Percentiles rank a stretch among this genome's conserved stretches.
Evolutionary conservation across 306 rosid species (phyloP).

Genomic region (Medicago arabica): DNA sequence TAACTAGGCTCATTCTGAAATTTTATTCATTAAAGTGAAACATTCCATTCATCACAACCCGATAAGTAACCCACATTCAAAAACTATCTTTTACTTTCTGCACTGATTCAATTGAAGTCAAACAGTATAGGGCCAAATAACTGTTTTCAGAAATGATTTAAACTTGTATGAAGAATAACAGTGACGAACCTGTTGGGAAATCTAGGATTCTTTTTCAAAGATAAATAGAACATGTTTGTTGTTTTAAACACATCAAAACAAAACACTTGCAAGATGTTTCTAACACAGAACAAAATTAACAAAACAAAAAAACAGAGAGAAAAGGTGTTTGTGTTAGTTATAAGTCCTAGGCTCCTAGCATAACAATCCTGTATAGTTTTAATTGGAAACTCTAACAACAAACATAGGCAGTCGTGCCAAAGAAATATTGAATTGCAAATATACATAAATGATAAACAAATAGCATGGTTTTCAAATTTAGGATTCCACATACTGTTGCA

Average conservation of each 20-base stretch:
- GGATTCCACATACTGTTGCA: constrained; percentile 17
- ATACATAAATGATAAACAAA: constrained; percentile 33
- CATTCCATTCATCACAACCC: constrained; percentile 25
- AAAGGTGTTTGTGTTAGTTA: constrained; percentile 15
- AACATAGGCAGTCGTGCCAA: constrained; percentile 3
- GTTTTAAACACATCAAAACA: constrained; percentile 10
- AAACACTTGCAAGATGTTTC: constrained; percentile 11
- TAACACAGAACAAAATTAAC: background rate
- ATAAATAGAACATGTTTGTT: constrained; percentile 6
- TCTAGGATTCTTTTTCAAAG: constrained; percentile 4
- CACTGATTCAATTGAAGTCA: constrained; percentile 12
- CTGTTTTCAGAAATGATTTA: constrained; percentile 17
- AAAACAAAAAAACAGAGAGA: constrained; percentile 17
- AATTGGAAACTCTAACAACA: constrained; percentile 17
- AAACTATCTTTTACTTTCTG: background rate
- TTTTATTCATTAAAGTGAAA: constrained; percentile 34
- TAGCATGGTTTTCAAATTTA: constrained; percentile 23
- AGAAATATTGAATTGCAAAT: constrained; percentile 1
- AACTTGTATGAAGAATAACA: background rate
- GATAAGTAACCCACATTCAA: constrained; percentile 11
- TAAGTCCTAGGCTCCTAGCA: background rate
- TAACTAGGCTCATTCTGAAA: constrained; percentile 14
- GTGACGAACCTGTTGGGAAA: constrained; percentile 15
- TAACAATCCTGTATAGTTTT: constrained; percentile 15
- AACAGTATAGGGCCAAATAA: background rate